Evolutionary conservation across 441 rosid genomes (phyloP).

Genomic region (Populus tomentosa): DNA sequence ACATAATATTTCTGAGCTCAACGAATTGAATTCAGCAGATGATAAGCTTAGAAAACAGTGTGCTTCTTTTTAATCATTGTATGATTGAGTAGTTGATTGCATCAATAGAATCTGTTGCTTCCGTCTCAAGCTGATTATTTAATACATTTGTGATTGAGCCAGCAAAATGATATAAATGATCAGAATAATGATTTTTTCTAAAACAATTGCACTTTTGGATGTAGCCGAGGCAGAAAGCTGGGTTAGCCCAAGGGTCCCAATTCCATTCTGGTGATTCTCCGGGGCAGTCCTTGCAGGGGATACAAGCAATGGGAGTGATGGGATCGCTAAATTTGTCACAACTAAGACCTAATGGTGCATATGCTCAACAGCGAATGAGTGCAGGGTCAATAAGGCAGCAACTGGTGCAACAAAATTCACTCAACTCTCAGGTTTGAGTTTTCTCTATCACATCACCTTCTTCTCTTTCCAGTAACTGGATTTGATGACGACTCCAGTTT

Average conservation of each 20-base stretch:
- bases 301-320: conserved; percentile 90
- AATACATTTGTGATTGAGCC: background rate
- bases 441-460: conserved; percentile 8
- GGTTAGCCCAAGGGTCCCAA: conserved; percentile 69
- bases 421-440: conserved; percentile 63
- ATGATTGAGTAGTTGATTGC: background rate
- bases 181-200: conserved; percentile 18
- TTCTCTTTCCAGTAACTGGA: background rate
- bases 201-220: conserved; percentile 34
- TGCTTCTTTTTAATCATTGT: background rate
- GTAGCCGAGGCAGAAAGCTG: conserved; percentile 95
- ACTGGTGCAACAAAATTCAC: conserved; percentile 64
- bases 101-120: background rate
- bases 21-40: background rate
- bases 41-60: background rate
- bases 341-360: conserved; percentile 51
- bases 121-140: background rate
- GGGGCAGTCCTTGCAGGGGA: conserved; percentile 79
- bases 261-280: conserved; percentile 69
- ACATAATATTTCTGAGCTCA: background rate
- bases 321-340: conserved; percentile 69
- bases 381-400: conserved; percentile 76
- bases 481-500: conserved; percentile 7
- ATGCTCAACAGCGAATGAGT: conserved; percentile 67
- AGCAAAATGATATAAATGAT: background rate